phyloP scores from a whole-genome alignment of 345 rosid species.

The Corchorus olitorius region DNA sequence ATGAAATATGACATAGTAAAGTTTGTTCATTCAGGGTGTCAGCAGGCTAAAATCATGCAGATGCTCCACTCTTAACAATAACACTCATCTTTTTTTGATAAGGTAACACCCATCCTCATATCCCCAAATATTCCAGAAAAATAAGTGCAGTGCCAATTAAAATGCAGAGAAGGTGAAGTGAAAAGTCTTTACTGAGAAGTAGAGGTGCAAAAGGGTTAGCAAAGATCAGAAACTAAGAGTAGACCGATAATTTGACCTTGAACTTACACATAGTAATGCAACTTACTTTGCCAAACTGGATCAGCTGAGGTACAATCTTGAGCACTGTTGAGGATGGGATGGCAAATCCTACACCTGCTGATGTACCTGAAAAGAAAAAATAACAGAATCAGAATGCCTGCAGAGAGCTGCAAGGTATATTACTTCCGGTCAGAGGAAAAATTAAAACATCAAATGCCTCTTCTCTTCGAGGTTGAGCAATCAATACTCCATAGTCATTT shows the following conservation, averaged over 20 bases:
- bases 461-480: neutral
- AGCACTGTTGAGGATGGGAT: slow-evolving; percentile 89
- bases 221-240: neutral
- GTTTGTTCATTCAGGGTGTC: neutral
- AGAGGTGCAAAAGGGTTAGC: neutral
- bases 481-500: neutral
- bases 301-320: slow-evolving; percentile 90
- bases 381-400: slow-evolving; percentile 4
- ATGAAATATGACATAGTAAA: neutral
- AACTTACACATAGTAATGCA: slow-evolving; percentile 3
- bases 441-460: neutral
- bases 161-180: slow-evolving; percentile 9
- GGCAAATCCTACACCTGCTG: slow-evolving; percentile 98
- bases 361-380: slow-evolving; percentile 61
- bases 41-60: neutral
- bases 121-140: neutral
- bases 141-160: neutral
- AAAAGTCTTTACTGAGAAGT: neutral
- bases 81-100: neutral
- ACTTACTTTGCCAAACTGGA: slow-evolving; percentile 81
- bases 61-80: neutral
- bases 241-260: neutral
- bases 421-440: neutral
- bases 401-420: neutral
- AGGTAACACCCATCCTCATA: neutral